Evolutionary conservation across 768 basidiomycete species (phyloP), one percentile per base, ranked within the genome.

Genomic region (Tulasnella calospora): DNA sequence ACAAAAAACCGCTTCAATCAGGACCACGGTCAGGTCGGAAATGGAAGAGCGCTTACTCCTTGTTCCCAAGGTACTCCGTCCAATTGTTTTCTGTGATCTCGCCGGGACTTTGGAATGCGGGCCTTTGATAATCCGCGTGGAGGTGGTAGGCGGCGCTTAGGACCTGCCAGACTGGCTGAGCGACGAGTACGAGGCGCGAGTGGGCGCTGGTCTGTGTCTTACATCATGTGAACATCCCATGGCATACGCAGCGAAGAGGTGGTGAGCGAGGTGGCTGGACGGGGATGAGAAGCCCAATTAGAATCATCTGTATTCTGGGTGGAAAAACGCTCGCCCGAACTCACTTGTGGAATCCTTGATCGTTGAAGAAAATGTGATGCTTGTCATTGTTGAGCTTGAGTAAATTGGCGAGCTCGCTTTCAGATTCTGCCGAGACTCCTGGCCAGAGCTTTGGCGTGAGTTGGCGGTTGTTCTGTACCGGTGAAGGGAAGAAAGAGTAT

Each of bases 361-460:
- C 81, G 78, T 89, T 87, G 83, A 90, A 89, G 81, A 88, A 91
- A 21, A 87, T 83, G 81, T 91, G 89, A 84, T 86, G 86, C n/a
- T 85, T 85, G 51, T 86, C 85, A 79, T 89, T 87, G 81, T 90
- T 74, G 13, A 61, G 38, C 75, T 47, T 71, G 55, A 15, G 72
- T 36, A 77, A 78, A 57, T 73, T 72, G 44, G 44, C 57, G 2
- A 81, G 47, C 27, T 55, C 33, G 36, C 61, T 67, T 67, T 67
- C 27, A 1, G 61, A 67, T 67, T 67, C 61, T 35, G 23, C 78
- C 77, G 61, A 67, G 15, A 74, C 74, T 23, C 81, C 81, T 79
- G 81, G 79, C 23, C 36, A 88, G 86, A 0, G 84, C 81, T 30
- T 83, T 81, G 36, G 88, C 13, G 85, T 83, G 38, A 85, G 80